Evolutionary conservation across 805 yeast genomes (phyloP).

Genomic region (Torulaspora quercuum): DNA sequence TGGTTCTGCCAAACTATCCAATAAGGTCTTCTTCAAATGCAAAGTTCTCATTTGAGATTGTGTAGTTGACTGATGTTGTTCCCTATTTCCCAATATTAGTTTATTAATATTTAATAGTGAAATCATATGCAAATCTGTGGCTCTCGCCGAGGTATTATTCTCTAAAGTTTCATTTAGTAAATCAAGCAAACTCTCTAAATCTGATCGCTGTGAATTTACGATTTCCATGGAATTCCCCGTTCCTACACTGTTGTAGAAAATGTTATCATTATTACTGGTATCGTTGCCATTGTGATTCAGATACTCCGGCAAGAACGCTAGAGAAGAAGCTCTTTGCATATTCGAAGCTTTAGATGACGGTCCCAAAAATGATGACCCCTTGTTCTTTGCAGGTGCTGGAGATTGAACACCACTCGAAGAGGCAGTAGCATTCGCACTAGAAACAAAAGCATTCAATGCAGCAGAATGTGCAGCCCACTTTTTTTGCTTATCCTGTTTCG

Average conservation of each 20-base stretch:
- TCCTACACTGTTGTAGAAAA: constrained; percentile 12
- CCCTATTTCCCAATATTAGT: constrained; percentile 24
- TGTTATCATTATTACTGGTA: constrained; percentile 2
- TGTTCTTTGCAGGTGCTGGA: constrained; percentile 6
- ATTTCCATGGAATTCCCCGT: constrained; percentile 19
- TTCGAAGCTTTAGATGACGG: constrained; percentile 8
- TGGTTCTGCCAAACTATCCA: constrained; percentile 37
- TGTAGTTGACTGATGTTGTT: constrained; percentile 7
- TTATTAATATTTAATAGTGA: constrained; percentile 35
- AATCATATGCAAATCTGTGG: constrained; percentile 34
- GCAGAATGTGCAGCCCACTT: constrained; percentile 23
- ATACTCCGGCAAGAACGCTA: constrained; percentile 13
- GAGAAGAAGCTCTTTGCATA: constrained; percentile 17
- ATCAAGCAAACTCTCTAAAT: constrained; percentile 30
- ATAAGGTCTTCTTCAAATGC: constrained; percentile 26
- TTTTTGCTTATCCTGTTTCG: constrained; percentile 9
- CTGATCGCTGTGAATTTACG: constrained; percentile 27
- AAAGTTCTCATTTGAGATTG: constrained; percentile 10
- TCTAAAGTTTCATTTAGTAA: constrained; percentile 35
- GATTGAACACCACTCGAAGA: constrained; percentile 12
- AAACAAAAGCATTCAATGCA: constrained; percentile 32
- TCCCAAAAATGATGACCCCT: constrained; percentile 2
- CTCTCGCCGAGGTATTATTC: constrained; percentile 30
- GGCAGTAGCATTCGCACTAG: constrained; percentile 19
- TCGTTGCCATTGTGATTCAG: not conserved